Evolutionary conservation across 345 rosid genomes (phyloP).

Genomic region (Psidium friedrichsthalianum): DNA sequence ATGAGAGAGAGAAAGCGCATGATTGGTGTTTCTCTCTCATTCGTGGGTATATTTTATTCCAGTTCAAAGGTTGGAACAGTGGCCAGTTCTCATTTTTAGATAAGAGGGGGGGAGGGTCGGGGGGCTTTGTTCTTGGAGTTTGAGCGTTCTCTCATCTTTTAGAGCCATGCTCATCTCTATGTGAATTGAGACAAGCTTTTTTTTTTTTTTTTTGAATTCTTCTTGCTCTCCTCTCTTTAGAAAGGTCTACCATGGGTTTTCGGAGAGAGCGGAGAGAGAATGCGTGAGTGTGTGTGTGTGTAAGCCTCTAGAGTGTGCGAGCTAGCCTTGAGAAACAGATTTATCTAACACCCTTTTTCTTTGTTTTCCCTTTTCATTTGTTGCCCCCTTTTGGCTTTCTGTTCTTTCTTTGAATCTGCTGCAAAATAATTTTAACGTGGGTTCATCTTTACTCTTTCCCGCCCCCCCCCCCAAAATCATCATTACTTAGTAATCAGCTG

Average conservation of each 20-base stretch:
- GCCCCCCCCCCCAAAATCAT: neutral
- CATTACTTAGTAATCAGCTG: neutral
- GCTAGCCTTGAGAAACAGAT: neutral
- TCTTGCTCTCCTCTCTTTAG: conserved; percentile 3
- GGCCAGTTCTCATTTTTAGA: neutral
- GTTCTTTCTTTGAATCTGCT: conserved; percentile 38
- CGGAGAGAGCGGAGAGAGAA: neutral
- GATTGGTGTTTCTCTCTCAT: neutral
- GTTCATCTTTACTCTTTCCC: neutral
- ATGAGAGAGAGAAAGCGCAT: neutral
- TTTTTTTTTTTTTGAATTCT: conserved; percentile 4
- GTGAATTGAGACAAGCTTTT: conserved; percentile 5
- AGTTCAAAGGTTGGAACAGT: neutral
- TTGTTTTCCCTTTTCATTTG: conserved; percentile 5
- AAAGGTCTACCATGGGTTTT: neutral
- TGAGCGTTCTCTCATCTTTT: conserved; percentile 65
- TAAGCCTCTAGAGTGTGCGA: neutral
- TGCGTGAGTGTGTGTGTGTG: neutral
- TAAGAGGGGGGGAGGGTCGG: neutral
- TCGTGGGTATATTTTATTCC: neutral
- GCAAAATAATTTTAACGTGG: conserved; percentile 10
- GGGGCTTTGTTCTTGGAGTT: conserved; percentile 33
- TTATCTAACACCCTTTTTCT: neutral
- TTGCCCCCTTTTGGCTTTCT: neutral
- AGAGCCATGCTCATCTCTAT: conserved; percentile 52